Evolutionary conservation across 345 rosid genomes (phyloP).

Genomic region (Jatropha curcas): DNA sequence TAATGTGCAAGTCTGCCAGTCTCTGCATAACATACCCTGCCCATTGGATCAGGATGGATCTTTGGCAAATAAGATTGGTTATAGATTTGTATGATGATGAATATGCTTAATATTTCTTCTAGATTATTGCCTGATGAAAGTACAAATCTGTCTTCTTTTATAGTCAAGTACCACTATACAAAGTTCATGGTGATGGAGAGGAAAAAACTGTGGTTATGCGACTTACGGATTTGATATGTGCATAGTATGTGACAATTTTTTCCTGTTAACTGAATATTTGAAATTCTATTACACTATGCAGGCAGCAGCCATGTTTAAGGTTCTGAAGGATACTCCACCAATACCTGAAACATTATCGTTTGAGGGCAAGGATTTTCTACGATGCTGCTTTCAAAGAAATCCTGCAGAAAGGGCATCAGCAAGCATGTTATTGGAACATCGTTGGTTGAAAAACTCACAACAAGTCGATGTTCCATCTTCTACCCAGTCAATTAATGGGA

Average conservation of each 20-base stretch:
- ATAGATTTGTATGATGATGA: background rate
- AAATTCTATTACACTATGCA: slow-evolving; percentile 25
- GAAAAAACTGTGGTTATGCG: too few species aligned
- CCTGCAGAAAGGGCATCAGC: slow-evolving; percentile 92
- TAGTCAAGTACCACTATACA: background rate
- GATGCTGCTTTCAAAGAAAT: slow-evolving; percentile 74
- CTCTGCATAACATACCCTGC: background rate
- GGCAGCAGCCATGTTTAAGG: slow-evolving; percentile 99
- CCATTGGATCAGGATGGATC: background rate
- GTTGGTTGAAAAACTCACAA: slow-evolving; percentile 51
- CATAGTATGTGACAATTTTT: background rate
- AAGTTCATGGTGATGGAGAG: background rate
- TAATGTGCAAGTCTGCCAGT: background rate
- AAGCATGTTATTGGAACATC: slow-evolving; percentile 68
- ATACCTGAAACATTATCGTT: slow-evolving; percentile 76
- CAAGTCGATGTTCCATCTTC: slow-evolving; percentile 41
- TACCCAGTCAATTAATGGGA: slow-evolving; percentile 37
- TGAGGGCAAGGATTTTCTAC: slow-evolving; percentile 87
- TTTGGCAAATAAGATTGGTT: background rate
- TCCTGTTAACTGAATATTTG: background rate
- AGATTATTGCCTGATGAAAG: background rate
- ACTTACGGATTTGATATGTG: background rate
- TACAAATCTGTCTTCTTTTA: background rate
- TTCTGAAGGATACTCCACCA: slow-evolving; percentile 75
- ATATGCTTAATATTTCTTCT: background rate